These are phyloP conservation scores for Claviceps monticola DNA, from an alignment of 2,329 filamentous ascomycete genomes.

Conservation along the genomic window DNA sequence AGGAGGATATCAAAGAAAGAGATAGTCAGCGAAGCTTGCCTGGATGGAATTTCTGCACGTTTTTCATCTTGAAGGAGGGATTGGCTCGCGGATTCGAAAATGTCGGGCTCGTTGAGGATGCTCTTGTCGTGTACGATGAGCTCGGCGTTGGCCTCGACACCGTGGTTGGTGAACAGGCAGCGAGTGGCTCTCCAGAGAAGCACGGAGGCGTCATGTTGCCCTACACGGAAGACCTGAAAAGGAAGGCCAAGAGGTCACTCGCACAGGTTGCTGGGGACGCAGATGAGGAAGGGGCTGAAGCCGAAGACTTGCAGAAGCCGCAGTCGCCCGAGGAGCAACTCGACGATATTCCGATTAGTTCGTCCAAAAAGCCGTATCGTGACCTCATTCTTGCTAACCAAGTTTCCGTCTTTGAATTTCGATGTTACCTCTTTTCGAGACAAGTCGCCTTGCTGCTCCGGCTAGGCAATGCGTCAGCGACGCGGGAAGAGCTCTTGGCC, in stretches of 20 bases:
- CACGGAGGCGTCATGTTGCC: conserved; percentile 59
- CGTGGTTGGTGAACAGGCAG: conserved; percentile 60
- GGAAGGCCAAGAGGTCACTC: conserved; percentile 39
- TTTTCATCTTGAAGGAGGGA: conserved; percentile 95
- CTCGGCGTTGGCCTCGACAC: conserved; percentile 76
- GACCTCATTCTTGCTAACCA: conserved; percentile 88
- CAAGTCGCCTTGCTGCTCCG: conserved; percentile 73
- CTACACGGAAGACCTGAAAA: conserved; percentile 61
- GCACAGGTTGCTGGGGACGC: conserved; percentile 20
- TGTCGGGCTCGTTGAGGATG: conserved; percentile 90
- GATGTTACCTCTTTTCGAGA: conserved; percentile 82
- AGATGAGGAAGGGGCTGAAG: conserved; percentile 26
- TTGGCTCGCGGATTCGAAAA: conserved; percentile 89
- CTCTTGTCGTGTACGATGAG: conserved; percentile 88
- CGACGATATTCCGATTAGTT: conserved; percentile 46
- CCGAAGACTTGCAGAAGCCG: conserved; percentile 37
- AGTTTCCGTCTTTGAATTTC: conserved; percentile 91
- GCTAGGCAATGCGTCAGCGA: conserved; percentile 60
- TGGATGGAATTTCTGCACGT: conserved; percentile 98
- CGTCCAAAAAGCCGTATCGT: conserved; percentile 67
- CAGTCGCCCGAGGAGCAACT: conserved; percentile 25
- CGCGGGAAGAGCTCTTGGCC: conserved; percentile 45
- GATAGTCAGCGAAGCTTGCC: conserved; percentile 76
- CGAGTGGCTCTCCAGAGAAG: conserved; percentile 43
- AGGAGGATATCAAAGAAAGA: conserved; percentile 92